A percentile compares a stretch with the other conserved stretches of the same genome.
phyloP scores from a whole-genome alignment of 805 yeast species.

The Wickerhamiella shivajii region DNA sequence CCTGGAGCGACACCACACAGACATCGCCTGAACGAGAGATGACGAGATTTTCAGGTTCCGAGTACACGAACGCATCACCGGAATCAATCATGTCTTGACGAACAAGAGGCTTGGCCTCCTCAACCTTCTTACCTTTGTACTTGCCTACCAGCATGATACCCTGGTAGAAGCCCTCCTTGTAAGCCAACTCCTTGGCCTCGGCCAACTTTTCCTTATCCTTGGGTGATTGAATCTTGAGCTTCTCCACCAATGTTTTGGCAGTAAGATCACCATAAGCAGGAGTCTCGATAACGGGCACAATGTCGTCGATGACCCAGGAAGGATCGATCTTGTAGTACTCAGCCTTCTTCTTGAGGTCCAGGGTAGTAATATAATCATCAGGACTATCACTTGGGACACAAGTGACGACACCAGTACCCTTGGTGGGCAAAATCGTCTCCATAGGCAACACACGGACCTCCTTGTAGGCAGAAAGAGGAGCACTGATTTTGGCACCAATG shows the following conservation, averaged over 20 bases:
- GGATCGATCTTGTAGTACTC: constrained; percentile 75
- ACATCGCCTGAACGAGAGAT: constrained; percentile 93
- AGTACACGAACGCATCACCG: constrained; percentile 75
- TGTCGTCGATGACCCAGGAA: constrained; percentile 66
- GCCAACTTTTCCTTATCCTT: constrained; percentile 79
- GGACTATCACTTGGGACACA: constrained; percentile 99
- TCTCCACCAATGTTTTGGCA: constrained; percentile 73
- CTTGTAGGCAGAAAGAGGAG: constrained; percentile 62
- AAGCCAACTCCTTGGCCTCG: constrained; percentile 84
- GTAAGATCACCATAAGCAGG: constrained; percentile 76
- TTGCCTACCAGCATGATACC: constrained; percentile 72
- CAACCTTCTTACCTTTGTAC: constrained; percentile 81
- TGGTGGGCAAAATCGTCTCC: constrained; percentile 89
- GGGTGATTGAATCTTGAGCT: constrained; percentile 85
- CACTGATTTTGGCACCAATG: constrained; percentile 73
- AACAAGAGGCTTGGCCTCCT: constrained; percentile 76
- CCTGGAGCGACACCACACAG: constrained; percentile 92
- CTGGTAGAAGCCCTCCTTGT: constrained; percentile 91
- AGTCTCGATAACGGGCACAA: constrained; percentile 56
- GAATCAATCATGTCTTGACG: constrained; percentile 64
- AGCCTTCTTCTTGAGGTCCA: constrained; percentile 75
- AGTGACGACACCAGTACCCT: constrained; percentile 98
- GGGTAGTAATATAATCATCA: constrained; percentile 81
- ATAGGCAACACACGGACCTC: constrained; percentile 80
- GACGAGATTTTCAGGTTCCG: constrained; percentile 85